Conservation (phyloP, 192 early-diverging fungal genomes). For the Entomortierella chlamydospora region DNA sequence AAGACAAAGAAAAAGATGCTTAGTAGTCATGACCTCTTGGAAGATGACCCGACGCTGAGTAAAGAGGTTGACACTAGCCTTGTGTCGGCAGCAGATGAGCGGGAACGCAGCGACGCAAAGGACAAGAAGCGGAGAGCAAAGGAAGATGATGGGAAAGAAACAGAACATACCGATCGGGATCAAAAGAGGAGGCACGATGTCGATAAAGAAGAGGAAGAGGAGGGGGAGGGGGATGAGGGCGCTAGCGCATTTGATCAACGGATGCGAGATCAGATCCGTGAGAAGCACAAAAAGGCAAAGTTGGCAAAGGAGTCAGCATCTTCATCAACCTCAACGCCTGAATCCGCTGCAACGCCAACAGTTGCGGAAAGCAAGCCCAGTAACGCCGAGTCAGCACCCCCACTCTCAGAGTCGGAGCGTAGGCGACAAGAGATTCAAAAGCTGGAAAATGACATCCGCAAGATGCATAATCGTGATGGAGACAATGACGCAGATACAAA, state of each 20-base stretch:
- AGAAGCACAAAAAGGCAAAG: conserved; percentile 37
- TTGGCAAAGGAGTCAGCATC: conserved; percentile 23
- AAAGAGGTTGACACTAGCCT: conserved; percentile 25
- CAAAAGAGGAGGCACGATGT: conserved; percentile 1
- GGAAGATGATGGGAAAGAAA: background rate
- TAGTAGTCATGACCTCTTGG: conserved; percentile 84
- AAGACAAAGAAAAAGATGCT: conserved; percentile 64
- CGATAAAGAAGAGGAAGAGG: conserved; percentile 21
- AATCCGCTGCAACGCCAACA: background rate
- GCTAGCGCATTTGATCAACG: conserved; percentile 50
- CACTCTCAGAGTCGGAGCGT: conserved; percentile 27
- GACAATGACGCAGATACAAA: conserved; percentile 42
- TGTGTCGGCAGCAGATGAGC: background rate
- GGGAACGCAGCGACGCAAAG: background rate
- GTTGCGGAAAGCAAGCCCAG: conserved; percentile 2
- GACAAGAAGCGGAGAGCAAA: conserved; percentile 8
- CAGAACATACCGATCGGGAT: background rate
- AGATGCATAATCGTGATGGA: conserved; percentile 58
- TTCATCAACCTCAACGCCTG: conserved; percentile 11
- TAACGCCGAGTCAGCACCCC: background rate
- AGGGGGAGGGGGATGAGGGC: conserved; percentile 41
- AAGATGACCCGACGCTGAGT: conserved; percentile 56
- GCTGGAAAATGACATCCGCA: conserved; percentile 73
- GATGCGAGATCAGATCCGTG: conserved; percentile 58
- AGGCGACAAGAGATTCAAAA: conserved; percentile 70